Evolutionary conservation across 2,329 filamentous ascomycete genomes (phyloP).

Genomic region (Fusarium sp.): DNA sequence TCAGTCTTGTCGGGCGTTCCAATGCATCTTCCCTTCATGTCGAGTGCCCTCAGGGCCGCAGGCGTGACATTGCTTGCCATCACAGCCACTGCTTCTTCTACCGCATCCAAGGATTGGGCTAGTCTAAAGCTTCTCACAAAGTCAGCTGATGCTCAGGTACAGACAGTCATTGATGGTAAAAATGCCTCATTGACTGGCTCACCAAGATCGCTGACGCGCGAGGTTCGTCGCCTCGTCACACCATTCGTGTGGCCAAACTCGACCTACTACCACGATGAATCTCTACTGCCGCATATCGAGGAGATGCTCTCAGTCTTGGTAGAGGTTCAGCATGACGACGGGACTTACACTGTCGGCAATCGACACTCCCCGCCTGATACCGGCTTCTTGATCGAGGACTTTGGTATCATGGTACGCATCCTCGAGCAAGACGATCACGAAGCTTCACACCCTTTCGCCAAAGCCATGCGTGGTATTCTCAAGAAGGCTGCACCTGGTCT

Average conservation of each 20-base stretch:
- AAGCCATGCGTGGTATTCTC: slow-evolving; percentile 4
- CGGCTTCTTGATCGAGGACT: slow-evolving; percentile 12
- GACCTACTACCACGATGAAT: slow-evolving; percentile 3
- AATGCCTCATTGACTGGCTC: slow-evolving; percentile 4
- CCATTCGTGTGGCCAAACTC: slow-evolving; percentile 14
- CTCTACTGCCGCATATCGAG: not conserved
- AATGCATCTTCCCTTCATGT: not conserved
- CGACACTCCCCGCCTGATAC: slow-evolving; percentile 16
- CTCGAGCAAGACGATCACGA: slow-evolving; percentile 2
- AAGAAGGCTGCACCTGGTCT: slow-evolving; percentile 6
- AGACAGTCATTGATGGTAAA: not conserved
- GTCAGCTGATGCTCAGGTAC: not conserved
- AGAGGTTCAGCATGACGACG: slow-evolving; percentile 1
- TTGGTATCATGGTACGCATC: slow-evolving; percentile 17
- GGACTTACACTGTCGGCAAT: slow-evolving; percentile 12
- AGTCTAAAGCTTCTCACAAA: slow-evolving; percentile 8
- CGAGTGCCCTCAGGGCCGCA: not conserved
- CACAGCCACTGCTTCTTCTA: not conserved
- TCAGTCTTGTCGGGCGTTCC: no score
- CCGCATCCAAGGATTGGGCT: not conserved
- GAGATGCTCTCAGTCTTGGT: not conserved
- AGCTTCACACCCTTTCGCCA: not conserved
- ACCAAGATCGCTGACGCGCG: not conserved
- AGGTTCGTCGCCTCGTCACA: slow-evolving; percentile 4
- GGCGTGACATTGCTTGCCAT: not conserved